Evolutionary conservation across 2,329 filamentous ascomycete genomes (phyloP).

Genomic region (Cladosporium oxysporum): DNA sequence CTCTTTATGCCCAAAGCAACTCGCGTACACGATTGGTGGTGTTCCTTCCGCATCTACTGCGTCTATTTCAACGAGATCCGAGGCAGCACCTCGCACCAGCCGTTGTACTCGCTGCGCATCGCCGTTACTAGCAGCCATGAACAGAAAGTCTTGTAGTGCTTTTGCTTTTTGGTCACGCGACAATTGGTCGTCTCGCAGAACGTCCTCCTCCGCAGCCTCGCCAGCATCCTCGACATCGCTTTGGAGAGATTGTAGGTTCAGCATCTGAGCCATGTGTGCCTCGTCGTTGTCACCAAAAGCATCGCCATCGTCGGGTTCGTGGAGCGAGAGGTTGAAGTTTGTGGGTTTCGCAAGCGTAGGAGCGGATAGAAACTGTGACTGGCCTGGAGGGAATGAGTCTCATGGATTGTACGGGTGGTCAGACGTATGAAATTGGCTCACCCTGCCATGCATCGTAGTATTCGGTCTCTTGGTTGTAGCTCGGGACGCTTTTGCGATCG

Average conservation of each 20-base stretch:
- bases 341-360: constrained; percentile 82
- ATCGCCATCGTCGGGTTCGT: constrained; percentile 74
- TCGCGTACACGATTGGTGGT: constrained; percentile 94
- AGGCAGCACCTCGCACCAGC: constrained; percentile 73
- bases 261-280: constrained; percentile 88
- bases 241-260: constrained; percentile 88
- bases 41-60: constrained; percentile 91
- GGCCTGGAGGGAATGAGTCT: constrained; percentile 58
- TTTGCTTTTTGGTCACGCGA: constrained; percentile 76
- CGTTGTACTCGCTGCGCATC: constrained; percentile 79
- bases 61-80: constrained; percentile 78
- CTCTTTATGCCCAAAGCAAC: constrained; percentile 93
- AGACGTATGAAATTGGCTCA: constrained; percentile 46
- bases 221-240: constrained; percentile 64
- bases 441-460: constrained; percentile 99
- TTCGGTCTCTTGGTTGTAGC: constrained; percentile 79
- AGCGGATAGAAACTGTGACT: constrained; percentile 91
- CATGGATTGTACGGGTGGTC: neutral
- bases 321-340: constrained; percentile 80
- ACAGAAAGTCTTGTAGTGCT: constrained; percentile 81
- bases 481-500: constrained; percentile 72
- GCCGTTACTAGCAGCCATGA: constrained; percentile 95
- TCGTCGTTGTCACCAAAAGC: constrained; percentile 70
- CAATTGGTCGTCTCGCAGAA: constrained; percentile 73
- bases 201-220: constrained; percentile 76